phyloP scores from a whole-genome alignment of 768 basidiomycete species.

The Naganishia friedmannii region DNA sequence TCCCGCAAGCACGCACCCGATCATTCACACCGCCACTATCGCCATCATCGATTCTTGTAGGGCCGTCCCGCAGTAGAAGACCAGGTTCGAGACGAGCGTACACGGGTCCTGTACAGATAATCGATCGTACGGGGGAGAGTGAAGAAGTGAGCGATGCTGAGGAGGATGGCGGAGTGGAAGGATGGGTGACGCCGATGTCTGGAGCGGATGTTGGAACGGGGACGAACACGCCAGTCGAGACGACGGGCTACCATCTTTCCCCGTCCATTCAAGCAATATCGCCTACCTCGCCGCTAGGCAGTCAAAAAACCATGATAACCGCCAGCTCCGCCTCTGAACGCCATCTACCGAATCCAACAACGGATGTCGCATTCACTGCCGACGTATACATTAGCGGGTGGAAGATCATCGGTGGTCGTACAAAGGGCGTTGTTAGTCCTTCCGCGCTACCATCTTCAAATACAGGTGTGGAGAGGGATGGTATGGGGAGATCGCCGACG shows the following conservation, averaged over 20 bases:
- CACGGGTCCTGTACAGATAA: conserved; percentile 15
- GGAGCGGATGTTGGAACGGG: background rate
- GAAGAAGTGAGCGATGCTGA: background rate
- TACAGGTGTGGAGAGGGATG: conserved; percentile 10
- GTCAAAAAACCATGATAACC: background rate
- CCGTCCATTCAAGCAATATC: background rate
- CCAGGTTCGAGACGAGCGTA: conserved; percentile 1
- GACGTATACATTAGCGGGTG: conserved; percentile 45
- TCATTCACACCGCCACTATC: background rate
- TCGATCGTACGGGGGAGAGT: conserved; percentile 7
- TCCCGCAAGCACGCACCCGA: background rate
- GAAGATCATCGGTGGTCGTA: conserved; percentile 46
- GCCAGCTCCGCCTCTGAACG: background rate
- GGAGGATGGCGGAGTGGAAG: background rate
- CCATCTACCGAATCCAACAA: background rate
- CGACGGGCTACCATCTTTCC: background rate
- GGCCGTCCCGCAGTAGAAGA: background rate
- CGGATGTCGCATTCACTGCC: conserved; percentile 35
- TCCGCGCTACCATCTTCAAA: background rate
- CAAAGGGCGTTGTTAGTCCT: background rate
- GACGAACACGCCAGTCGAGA: background rate
- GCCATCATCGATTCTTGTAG: background rate
- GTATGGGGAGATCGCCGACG: conserved; percentile 14
- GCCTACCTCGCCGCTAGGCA: background rate
- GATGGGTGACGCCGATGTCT: background rate